Percentiles rank a stretch among this genome's conserved stretches.
Evolutionary conservation across 805 yeast genomes (phyloP).

Genomic region (Hanseniaspora guilliermondii): DNA sequence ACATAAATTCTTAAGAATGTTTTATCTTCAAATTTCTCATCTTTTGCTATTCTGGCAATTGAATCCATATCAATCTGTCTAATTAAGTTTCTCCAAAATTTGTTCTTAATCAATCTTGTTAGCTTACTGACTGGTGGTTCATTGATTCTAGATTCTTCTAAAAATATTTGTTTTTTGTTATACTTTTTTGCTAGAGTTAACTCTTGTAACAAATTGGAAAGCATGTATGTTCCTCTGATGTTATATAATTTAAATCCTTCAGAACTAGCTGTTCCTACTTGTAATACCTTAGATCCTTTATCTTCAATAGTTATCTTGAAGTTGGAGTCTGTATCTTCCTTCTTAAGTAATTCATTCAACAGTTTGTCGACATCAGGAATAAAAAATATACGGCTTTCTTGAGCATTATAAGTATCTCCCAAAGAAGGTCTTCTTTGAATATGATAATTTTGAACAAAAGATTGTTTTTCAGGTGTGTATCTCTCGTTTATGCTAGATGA

Average conservation of each 20-base stretch:
- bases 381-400: slow-evolving; percentile 38
- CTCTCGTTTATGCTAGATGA: slow-evolving; percentile 10
- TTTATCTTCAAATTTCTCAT: slow-evolving; percentile 56
- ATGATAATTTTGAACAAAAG: slow-evolving; percentile 16
- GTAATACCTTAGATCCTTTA: slow-evolving; percentile 69
- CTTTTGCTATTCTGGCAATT: slow-evolving; percentile 59
- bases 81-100: slow-evolving; percentile 72
- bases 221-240: slow-evolving; percentile 79
- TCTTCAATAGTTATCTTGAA: slow-evolving; percentile 79
- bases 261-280: slow-evolving; percentile 72
- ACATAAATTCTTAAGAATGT: slow-evolving; percentile 66
- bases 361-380: slow-evolving; percentile 67
- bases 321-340: slow-evolving; percentile 77
- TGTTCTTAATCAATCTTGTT: slow-evolving; percentile 56
- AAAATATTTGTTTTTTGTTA: slow-evolving; percentile 63
- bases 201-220: slow-evolving; percentile 77
- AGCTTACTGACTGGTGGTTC: slow-evolving; percentile 80
- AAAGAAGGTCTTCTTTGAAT: slow-evolving; percentile 42
- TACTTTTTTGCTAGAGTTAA: slow-evolving; percentile 71
- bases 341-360: slow-evolving; percentile 49
- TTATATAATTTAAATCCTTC: slow-evolving; percentile 63
- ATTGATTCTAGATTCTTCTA: slow-evolving; percentile 71
- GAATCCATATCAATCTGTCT: slow-evolving; percentile 52
- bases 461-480: slow-evolving; percentile 3
- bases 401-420: slow-evolving; percentile 34